A percentile compares a stretch with the other conserved stretches of the same genome.
These are phyloP conservation scores for Rhizopogon rudus DNA, from an alignment of 768 basidiomycete genomes.

Conservation along the genomic window DNA sequence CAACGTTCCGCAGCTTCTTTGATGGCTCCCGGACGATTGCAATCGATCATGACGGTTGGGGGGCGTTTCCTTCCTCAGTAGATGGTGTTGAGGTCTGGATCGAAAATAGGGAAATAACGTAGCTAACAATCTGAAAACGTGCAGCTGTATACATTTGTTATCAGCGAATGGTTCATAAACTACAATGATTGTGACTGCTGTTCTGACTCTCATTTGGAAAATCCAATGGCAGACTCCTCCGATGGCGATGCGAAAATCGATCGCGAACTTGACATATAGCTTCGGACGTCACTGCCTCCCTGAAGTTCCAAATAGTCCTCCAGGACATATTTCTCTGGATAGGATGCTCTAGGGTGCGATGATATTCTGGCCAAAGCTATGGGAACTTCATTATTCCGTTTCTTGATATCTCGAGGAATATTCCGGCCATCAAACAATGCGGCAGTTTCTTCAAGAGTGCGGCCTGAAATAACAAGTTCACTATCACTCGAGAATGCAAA, in stretches of 20 bases:
- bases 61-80: conserved; percentile 53
- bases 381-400: conserved; percentile 46
- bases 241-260: conserved; percentile 2
- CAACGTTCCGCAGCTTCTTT: conserved; percentile 46
- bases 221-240: conserved; percentile 4
- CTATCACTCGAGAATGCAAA: conserved; percentile 5
- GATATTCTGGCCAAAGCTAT: conserved; percentile 15
- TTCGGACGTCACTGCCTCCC: neutral
- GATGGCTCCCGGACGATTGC: conserved; percentile 35
- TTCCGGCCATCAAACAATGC: conserved; percentile 59
- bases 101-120: conserved; percentile 2
- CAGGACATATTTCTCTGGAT: neutral
- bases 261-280: neutral
- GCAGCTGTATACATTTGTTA: neutral
- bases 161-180: conserved; percentile 1
- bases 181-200: conserved; percentile 7
- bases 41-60: conserved; percentile 58
- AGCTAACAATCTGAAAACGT: neutral
- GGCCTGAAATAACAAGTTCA: conserved; percentile 29
- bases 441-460: conserved; percentile 71
- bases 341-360: neutral
- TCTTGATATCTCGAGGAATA: conserved; percentile 33
- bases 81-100: conserved; percentile 61
- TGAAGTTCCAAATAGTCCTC: conserved; percentile 6
- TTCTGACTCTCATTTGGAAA: neutral